Evolutionary conservation across 1,139 yeast genomes (phyloP).

Genomic region (Zygosaccharomyces sapae): DNA sequence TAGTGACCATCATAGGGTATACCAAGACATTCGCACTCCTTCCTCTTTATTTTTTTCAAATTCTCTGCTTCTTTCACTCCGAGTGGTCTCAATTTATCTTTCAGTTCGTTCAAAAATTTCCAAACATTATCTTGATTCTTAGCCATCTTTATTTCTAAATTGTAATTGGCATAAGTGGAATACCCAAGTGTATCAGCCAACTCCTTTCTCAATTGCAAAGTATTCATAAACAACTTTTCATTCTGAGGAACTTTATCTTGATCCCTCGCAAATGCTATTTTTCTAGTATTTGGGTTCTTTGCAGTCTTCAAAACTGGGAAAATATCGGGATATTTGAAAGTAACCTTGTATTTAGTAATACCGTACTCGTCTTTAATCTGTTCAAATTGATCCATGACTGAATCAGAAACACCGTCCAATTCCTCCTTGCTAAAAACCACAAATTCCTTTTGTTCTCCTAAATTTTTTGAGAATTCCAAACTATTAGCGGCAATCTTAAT

Average conservation of each 20-base stretch:
- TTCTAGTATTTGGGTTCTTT: conserved; percentile 58
- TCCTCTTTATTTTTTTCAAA: conserved; percentile 50
- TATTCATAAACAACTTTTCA: conserved; percentile 53
- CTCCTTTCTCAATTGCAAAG: conserved; percentile 57
- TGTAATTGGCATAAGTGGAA: conserved; percentile 60
- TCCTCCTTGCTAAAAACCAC: conserved; percentile 58
- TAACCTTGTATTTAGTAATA: conserved; percentile 51
- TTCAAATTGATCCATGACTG: conserved; percentile 56
- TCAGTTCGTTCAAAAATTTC: conserved; percentile 58
- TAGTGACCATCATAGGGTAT: conserved; percentile 44
- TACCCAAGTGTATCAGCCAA: conserved; percentile 65
- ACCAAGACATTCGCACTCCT: conserved; percentile 47
- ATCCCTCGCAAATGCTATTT: conserved; percentile 58
- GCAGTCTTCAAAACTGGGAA: conserved; percentile 75
- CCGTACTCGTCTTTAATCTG: conserved; percentile 42
- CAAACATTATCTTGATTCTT: conserved; percentile 57
- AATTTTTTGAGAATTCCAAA: conserved; percentile 56
- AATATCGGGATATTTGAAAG: conserved; percentile 77
- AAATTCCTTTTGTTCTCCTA: conserved; percentile 67
- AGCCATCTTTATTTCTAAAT: conserved; percentile 77
- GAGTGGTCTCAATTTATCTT: conserved; percentile 51
- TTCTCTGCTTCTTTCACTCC: conserved; percentile 52
- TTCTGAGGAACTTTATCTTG: conserved; percentile 64
- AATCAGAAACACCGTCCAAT: conserved; percentile 69
- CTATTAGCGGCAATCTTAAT: conserved; percentile 56